Evolutionary conservation across 169 alveolate species (phyloP).

Genomic region (Cryptosporidium ryanae): DNA sequence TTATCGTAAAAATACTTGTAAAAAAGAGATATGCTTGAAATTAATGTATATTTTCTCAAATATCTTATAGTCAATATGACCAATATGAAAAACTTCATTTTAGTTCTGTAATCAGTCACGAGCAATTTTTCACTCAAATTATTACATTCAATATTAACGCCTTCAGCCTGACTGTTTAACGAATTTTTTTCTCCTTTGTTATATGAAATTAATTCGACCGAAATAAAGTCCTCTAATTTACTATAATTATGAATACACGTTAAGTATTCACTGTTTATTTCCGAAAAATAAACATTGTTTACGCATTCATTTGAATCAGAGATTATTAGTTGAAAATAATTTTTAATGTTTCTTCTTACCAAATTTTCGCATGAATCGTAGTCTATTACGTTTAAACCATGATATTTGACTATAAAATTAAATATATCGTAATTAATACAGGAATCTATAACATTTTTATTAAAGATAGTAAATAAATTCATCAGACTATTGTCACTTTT

Average conservation of each 20-base stretch:
- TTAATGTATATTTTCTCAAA: conserved; percentile 16
- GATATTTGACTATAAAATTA: neutral
- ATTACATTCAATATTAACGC: neutral
- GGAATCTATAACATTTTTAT: neutral
- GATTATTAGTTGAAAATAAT: conserved; percentile 18
- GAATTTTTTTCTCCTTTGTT: neutral
- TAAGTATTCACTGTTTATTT: neutral
- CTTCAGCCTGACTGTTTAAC: neutral
- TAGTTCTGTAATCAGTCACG: conserved; percentile 14
- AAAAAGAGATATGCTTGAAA: conserved; percentile 12
- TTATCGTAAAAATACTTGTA: conserved; percentile 15
- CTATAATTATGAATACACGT: conserved; percentile 6
- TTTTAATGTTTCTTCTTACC: conserved; percentile 23
- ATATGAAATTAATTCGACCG: conserved; percentile 1
- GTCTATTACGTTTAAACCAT: conserved; percentile 4
- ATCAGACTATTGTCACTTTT: neutral
- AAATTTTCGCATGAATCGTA: conserved; percentile 38
- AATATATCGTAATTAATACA: conserved; percentile 1
- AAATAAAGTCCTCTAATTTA: conserved; percentile 1
- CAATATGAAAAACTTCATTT: conserved; percentile 17
- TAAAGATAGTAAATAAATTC: neutral
- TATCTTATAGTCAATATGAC: conserved; percentile 24
- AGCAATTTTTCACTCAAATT: conserved; percentile 14
- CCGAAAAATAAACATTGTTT: neutral
- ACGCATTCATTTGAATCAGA: conserved; percentile 32